Evolutionary conservation across 2,329 filamentous ascomycete genomes (phyloP).

Genomic region (Colletotrichum tanaceti): DNA sequence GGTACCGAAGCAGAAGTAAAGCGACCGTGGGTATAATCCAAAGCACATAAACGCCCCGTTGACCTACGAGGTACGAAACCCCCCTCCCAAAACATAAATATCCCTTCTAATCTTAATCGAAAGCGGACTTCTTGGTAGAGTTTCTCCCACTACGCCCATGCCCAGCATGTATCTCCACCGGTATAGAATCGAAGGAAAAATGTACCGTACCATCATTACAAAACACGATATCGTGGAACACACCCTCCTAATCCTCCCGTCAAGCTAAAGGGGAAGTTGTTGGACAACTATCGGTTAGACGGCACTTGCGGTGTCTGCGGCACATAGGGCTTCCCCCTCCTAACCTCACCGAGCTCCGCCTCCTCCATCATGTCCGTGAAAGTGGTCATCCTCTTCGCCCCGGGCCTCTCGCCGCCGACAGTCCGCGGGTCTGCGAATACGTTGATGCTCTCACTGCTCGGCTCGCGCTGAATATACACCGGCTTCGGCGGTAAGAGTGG

Average conservation of each 20-base stretch:
- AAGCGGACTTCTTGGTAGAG: not conserved
- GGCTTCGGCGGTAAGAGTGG: slow-evolving; percentile 45
- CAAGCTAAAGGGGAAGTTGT: not conserved
- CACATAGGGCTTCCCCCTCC: slow-evolving; percentile 56
- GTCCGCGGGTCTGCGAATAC: slow-evolving; percentile 63
- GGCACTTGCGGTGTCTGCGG: slow-evolving; percentile 44
- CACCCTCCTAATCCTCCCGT: not conserved
- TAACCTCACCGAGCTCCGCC: slow-evolving; percentile 57
- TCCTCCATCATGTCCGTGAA: slow-evolving; percentile 66
- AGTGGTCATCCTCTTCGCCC: slow-evolving; percentile 53
- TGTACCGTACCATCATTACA: slow-evolving; percentile 11
- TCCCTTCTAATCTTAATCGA: not conserved
- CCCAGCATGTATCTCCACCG: not conserved
- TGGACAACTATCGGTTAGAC: not conserved
- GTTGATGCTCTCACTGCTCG: slow-evolving; percentile 63
- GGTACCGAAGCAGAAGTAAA: not conserved
- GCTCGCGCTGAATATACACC: slow-evolving; percentile 52
- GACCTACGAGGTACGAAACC: not conserved
- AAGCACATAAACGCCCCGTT: not conserved
- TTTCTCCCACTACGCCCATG: not conserved
- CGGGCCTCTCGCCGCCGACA: slow-evolving; percentile 48
- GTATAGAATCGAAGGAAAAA: slow-evolving; percentile 12
- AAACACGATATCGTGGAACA: slow-evolving; percentile 12
- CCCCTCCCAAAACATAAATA: not conserved
- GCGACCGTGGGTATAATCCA: slow-evolving; percentile 21